Percentiles rank a stretch among this genome's conserved stretches.
Conservation (phyloP, 441 rosid genomes). For the Gossypium schwendimanii region DNA sequence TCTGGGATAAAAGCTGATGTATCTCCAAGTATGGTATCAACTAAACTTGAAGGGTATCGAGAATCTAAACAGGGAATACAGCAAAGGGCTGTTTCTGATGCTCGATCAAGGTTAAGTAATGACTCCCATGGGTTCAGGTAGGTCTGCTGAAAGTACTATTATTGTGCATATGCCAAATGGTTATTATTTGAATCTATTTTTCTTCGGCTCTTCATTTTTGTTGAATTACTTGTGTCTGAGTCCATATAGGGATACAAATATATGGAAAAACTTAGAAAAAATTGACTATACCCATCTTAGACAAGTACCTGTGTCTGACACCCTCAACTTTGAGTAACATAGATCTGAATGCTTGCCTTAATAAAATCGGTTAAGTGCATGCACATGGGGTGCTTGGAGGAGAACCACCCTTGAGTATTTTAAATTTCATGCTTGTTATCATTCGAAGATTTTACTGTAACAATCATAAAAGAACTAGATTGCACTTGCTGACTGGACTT, state of each 20-base stretch:
- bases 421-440: not conserved
- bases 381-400: not conserved
- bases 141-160: slow-evolving; percentile 12
- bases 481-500: not conserved
- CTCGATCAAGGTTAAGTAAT: slow-evolving; percentile 60
- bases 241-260: no score
- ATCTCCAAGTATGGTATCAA: slow-evolving; percentile 42
- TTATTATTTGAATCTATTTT: not conserved
- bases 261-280: no score
- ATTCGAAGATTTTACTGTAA: not conserved
- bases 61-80: slow-evolving; percentile 76
- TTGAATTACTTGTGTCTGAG: no score
- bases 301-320: no score
- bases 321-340: no score
- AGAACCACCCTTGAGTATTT: not conserved
- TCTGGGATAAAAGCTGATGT: slow-evolving; percentile 81
- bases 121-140: slow-evolving; percentile 86
- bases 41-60: slow-evolving; percentile 66
- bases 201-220: no score
- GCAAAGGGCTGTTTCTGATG: slow-evolving; percentile 54
- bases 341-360: slow-evolving; percentile 8
- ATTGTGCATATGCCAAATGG: slow-evolving; percentile 1
- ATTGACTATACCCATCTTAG: no score
- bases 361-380: not conserved
- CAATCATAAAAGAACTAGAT: not conserved